Evolutionary conservation across 345 rosid species (phyloP).

Genomic region (Populus nigra): DNA sequence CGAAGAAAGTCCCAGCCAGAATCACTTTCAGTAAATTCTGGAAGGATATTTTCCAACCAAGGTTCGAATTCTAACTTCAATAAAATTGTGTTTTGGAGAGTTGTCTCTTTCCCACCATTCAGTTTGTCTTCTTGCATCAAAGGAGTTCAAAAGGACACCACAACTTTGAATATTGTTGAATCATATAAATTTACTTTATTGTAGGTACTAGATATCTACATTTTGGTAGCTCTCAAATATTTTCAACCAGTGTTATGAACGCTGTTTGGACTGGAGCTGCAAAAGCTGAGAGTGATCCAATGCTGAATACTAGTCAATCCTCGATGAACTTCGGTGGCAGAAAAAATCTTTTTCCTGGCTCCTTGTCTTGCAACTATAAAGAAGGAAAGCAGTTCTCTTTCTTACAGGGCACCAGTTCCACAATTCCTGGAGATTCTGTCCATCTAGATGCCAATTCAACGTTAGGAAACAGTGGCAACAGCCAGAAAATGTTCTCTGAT

Average conservation of each 20-base stretch:
- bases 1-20: constrained; percentile 69
- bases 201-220: constrained; percentile 50
- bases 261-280: constrained; percentile 45
- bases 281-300: constrained; percentile 34
- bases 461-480: constrained; percentile 22
- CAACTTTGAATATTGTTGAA: neutral
- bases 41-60: constrained; percentile 44
- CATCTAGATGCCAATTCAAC: constrained; percentile 26
- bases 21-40: constrained; percentile 37
- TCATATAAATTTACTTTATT: neutral
- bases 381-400: constrained; percentile 45
- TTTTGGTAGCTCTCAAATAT: constrained; percentile 41
- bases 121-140: neutral
- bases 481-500: constrained; percentile 38
- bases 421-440: constrained; percentile 31
- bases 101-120: neutral
- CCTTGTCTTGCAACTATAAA: constrained; percentile 31
- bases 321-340: constrained; percentile 37
- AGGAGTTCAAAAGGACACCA: neutral
- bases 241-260: constrained; percentile 26
- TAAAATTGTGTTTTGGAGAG: neutral
- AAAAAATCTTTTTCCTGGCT: constrained; percentile 28
- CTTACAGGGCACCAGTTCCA: constrained; percentile 33
- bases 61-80: constrained; percentile 32
- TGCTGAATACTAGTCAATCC: constrained; percentile 23